These are phyloP conservation scores for Blastobotrys petasosporus DNA, from an alignment of 1,139 yeast genomes.

Conservation along the genomic window DNA sequence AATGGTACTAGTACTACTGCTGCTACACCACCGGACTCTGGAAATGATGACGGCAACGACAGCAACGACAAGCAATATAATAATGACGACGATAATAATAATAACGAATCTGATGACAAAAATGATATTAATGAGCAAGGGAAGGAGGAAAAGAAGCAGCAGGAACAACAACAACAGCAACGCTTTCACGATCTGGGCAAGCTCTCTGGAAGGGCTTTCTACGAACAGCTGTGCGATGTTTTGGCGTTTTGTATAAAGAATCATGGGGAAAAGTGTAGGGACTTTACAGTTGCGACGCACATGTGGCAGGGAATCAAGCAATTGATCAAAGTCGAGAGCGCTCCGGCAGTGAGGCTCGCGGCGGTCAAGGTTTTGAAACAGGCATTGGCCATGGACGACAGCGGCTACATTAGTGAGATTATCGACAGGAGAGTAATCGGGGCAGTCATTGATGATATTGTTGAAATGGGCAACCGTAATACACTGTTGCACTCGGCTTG, in stretches of 20 bases:
- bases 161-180: no score
- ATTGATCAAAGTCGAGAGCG: slow-evolving; percentile 34
- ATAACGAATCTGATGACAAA: no score
- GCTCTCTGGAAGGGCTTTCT: slow-evolving; percentile 39
- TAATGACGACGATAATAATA: no score
- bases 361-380: slow-evolving; percentile 36
- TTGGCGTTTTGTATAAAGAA: slow-evolving; percentile 59
- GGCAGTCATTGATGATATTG: slow-evolving; percentile 44
- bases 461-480: slow-evolving; percentile 46
- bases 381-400: slow-evolving; percentile 42
- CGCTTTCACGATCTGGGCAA: background rate
- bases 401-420: slow-evolving; percentile 50
- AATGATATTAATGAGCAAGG: no score
- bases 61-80: no score
- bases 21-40: background rate
- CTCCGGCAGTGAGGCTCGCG: slow-evolving; percentile 53
- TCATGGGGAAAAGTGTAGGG: slow-evolving; percentile 51
- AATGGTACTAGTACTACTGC: no score
- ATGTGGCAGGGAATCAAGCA: slow-evolving; percentile 50
- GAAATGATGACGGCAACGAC: background rate
- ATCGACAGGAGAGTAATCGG: slow-evolving; percentile 47
- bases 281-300: slow-evolving; percentile 54
- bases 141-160: no score
- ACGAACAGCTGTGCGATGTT: slow-evolving; percentile 64
- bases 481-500: slow-evolving; percentile 73